Evolutionary conservation across 2,329 filamentous ascomycete genomes (phyloP).

Genomic region (Emericellopsis cladophorae): DNA sequence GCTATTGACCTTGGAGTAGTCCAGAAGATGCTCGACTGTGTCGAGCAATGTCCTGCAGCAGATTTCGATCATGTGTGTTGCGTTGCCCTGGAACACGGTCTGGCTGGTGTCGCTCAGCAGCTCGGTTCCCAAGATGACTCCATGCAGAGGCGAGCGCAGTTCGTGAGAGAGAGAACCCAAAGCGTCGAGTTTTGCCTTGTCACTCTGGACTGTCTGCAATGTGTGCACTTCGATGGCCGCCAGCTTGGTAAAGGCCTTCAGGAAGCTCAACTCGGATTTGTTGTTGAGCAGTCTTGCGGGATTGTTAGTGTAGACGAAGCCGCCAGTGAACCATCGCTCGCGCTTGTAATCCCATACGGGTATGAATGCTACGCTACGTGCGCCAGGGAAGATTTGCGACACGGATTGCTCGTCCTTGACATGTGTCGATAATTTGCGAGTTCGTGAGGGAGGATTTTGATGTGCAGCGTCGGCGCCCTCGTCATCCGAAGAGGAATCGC

Average conservation of each 20-base stretch:
- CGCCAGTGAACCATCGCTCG: conserved; percentile 34
- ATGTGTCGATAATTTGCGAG: not conserved
- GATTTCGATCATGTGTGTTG: conserved; percentile 34
- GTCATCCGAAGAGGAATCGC: conserved; percentile 14
- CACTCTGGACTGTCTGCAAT: conserved; percentile 20
- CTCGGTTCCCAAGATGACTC: conserved; percentile 41
- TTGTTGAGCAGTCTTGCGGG: conserved; percentile 28
- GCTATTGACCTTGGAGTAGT: conserved; percentile 42
- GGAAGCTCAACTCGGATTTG: conserved; percentile 35
- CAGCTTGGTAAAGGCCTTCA: conserved; percentile 37
- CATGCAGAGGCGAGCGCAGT: conserved; percentile 46
- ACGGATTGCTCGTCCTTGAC: conserved; percentile 17
- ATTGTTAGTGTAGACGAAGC: conserved; percentile 33
- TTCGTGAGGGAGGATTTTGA: too few species aligned
- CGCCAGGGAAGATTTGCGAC: conserved; percentile 22
- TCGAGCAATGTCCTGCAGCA: conserved; percentile 35
- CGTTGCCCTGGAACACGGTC: conserved; percentile 29
- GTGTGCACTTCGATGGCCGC: conserved; percentile 44
- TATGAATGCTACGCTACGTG: conserved; percentile 31
- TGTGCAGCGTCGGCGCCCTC: not conserved
- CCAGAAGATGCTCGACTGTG: conserved; percentile 39
- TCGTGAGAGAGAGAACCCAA: conserved; percentile 50
- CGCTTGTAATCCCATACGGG: conserved; percentile 33
- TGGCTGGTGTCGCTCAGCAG: conserved; percentile 38
- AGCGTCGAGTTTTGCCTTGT: conserved; percentile 42